phyloP scores from a whole-genome alignment of 441 rosid species.

The Erodium chrysanthum region DNA sequence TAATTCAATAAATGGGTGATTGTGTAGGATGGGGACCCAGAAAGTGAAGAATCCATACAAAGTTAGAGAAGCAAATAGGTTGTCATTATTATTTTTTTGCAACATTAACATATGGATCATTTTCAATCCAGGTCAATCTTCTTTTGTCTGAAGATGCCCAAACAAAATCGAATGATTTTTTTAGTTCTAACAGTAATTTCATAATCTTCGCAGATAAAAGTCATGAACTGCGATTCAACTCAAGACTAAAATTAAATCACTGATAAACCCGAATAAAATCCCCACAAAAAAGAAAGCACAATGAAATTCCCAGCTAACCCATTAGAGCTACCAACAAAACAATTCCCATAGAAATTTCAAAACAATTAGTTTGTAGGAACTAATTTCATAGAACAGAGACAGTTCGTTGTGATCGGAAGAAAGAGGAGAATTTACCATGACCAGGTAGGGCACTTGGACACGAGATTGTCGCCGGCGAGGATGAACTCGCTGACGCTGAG shows the following conservation, averaged over 20 bases:
- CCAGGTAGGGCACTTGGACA: conserved; percentile 98
- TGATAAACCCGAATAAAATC: not conserved
- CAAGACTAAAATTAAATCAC: not conserved
- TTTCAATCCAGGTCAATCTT: not conserved
- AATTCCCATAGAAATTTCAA: not conserved
- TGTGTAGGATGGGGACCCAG: not conserved
- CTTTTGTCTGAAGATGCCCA: not conserved
- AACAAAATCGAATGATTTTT: not conserved
- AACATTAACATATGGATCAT: not conserved
- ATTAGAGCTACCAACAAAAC: not conserved
- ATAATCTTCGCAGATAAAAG: not conserved
- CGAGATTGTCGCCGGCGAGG: conserved; percentile 94
- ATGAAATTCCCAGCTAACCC: not conserved
- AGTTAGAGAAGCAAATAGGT: not conserved
- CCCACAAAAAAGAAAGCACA: not conserved
- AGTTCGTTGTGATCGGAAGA: not conserved
- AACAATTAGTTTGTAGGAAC: not conserved
- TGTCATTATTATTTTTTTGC: not conserved
- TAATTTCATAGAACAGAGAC: not conserved
- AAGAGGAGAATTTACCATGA: conserved; percentile 48
- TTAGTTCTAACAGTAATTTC: not conserved
- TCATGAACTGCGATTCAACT: not conserved
- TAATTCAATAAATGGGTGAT: not conserved
- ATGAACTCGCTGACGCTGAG: conserved; percentile 89
- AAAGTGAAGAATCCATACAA: not conserved